Evolutionary conservation across 208 protist species (phyloP), one percentile per base, ranked within the genome.

Genomic region (Acanthamoeba triangularis): DNA sequence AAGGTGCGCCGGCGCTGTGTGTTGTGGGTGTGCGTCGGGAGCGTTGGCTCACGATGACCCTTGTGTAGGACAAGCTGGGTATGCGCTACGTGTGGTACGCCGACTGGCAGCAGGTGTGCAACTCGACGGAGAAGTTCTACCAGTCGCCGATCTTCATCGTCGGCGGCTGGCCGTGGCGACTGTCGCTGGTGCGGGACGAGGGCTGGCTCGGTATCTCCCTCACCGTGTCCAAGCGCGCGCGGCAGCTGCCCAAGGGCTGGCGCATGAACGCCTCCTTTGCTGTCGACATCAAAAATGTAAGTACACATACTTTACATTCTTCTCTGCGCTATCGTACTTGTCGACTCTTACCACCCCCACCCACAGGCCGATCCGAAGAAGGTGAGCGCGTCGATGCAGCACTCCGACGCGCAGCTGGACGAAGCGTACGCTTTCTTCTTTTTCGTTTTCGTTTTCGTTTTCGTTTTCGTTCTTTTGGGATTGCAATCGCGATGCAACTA

Each of bases 201-300:
- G 74, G 74, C 74, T 82, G 74, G 74, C 74, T 82, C 11, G 74
- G 74, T 11, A 82, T 82, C 33, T 82, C 74, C 20, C 74, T 82
- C 25, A 82, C 74, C 25, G 74, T 82, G 35, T 82, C 74, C 44
- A 82, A 82, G 74, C 74, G 74, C 3, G 74, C 74, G 35, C 74
- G 74, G 13, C 74, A 82, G 25, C 41, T 82, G 37, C 74, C 74
- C 74, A 82, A 82, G 74, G 74, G 74, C 74, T 82, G 74, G 74
- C 74, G 74, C 74, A 82, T 82, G 74, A 82, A 82, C 74, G 74
- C 74, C 41, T 82, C 74, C 37, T 82, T 82, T 35, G 74, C 74
- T 20, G 74, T 82, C 16, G 74, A 82, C 74, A 82, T 82, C 74
- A 82, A 82, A 82, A 82, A 82, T 25, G 74, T 82, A 54, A 0